These are phyloP conservation scores for Carex scoparia DNA, from an alignment of 176 grass and related monocot species.

Conservation along the genomic window DNA sequence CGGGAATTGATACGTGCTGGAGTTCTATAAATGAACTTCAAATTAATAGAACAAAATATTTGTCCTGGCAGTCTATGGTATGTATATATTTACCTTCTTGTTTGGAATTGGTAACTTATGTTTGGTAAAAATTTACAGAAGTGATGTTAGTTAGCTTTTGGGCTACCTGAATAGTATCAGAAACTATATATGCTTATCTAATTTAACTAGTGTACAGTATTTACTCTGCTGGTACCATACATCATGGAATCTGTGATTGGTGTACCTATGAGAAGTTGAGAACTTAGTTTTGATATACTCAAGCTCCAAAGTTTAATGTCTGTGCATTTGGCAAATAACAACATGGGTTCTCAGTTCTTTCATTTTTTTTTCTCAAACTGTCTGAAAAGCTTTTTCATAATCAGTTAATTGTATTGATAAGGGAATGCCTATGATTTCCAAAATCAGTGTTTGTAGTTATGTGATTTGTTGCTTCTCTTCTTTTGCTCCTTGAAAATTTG, in stretches of 20 bases:
- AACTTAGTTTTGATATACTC: not conserved
- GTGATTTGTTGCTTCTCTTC: not conserved
- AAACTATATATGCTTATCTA: not conserved
- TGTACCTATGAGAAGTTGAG: not conserved
- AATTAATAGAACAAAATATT: not conserved
- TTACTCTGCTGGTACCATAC: not conserved
- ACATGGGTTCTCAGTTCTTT: not conserved
- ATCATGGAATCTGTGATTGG: not conserved
- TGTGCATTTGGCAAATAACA: not conserved
- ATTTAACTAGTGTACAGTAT: not conserved
- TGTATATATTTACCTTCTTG: slow-evolving; percentile 15
- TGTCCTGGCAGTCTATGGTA: slow-evolving; percentile 6
- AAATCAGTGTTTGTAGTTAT: not conserved
- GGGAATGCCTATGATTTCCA: not conserved
- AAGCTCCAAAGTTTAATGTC: not conserved
- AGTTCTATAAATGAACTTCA: slow-evolving; percentile 12
- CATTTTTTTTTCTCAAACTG: not conserved
- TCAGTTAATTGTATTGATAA: not conserved
- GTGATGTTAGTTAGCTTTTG: not conserved
- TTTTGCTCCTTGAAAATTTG: not conserved
- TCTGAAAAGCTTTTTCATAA: not conserved
- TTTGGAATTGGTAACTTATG: not conserved
- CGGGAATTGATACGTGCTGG: not conserved
- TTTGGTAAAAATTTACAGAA: not conserved
- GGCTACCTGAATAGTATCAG: not conserved